Evolutionary conservation across 176 grass and related monocot species (phyloP), one percentile per base, ranked within the genome.

Genomic region (Rhynchospora pubera): DNA sequence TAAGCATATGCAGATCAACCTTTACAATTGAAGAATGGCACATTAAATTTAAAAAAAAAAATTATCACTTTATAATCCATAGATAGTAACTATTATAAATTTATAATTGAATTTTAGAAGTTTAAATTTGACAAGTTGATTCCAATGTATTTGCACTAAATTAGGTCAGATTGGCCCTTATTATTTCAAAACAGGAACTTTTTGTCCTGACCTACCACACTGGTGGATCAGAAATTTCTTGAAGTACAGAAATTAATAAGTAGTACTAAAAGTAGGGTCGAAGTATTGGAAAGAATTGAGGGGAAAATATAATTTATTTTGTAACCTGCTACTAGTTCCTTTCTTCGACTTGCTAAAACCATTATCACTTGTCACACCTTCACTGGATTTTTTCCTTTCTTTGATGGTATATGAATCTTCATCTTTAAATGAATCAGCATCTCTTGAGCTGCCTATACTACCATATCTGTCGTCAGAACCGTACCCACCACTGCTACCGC

Each of bases 381-480:
- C 78, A 63, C 58, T 91, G 85, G 62, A 83, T 87, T 80, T 85
- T 79, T 81, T 88, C 56, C 79, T 84, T 82, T 94, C 92, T 85
- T 85, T 87, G 26, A 89, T 89, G 87, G 67, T 88, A 80, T 88
- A 91, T 84, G 85, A 90, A 52, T 86, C 86, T 81, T 87, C 86
- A 55, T 84, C 84, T 81, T 83, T 48, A 10, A 87, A 93, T 53
- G 93, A 95, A 67, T 94, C 92, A 66, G 8, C 79, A 81, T 95
- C 91, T 83, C 84, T 95, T 77, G 86, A 81, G 28, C 93, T 87
- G 87, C 89, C 65, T 73, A 93, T 89, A 85, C 91, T 99, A 65
- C 92, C 97, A 84, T 96, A 95, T 57, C 68, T 89, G 79, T 93
- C 89, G 44, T 87, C 82, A 55, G 79, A 93, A 80, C 62, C 26